These are phyloP conservation scores for Candida michaelii DNA, from an alignment of 805 yeast species.

Conservation along the genomic window DNA sequence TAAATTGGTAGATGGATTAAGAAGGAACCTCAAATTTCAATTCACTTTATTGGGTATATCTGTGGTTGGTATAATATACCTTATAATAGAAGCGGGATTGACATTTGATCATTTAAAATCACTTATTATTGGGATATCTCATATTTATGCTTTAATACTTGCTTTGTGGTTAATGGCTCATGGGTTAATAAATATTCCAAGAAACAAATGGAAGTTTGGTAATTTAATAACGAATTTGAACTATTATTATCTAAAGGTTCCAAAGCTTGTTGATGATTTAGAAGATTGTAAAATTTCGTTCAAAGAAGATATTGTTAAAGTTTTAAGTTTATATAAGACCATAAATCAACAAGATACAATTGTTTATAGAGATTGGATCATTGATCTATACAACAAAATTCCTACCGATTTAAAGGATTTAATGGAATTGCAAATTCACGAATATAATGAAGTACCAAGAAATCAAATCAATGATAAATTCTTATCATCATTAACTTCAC, in stretches of 20 bases:
- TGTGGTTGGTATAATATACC: constrained; percentile 55
- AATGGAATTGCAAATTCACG: constrained; percentile 30
- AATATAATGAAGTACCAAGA: constrained; percentile 22
- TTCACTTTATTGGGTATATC: constrained; percentile 54
- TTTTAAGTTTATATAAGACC: constrained; percentile 50
- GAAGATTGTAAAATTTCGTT: constrained; percentile 63
- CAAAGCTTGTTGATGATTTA: constrained; percentile 55
- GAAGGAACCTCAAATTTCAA: constrained; percentile 60
- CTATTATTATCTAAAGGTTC: constrained; percentile 52
- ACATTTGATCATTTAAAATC: constrained; percentile 57
- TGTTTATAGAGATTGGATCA: constrained; percentile 62
- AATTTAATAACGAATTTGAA: constrained; percentile 28
- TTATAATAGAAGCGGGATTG: constrained; percentile 51
- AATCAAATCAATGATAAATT: constrained; percentile 40
- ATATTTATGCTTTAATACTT: constrained; percentile 69
- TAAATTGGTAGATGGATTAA: constrained; percentile 56
- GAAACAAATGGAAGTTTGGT: constrained; percentile 43
- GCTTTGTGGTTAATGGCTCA: constrained; percentile 87
- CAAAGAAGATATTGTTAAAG: constrained; percentile 62
- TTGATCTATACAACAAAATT: constrained; percentile 47
- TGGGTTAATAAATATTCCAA: constrained; percentile 70
- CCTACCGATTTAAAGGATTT: constrained; percentile 38
- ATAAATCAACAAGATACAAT: constrained; percentile 30
- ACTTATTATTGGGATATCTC: constrained; percentile 72
- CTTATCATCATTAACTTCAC: constrained; percentile 51